Evolutionary conservation across 2,329 filamentous ascomycete genomes (phyloP), one percentile per base, ranked within the genome.

Genomic region (Nigrospora osmanthi): DNA sequence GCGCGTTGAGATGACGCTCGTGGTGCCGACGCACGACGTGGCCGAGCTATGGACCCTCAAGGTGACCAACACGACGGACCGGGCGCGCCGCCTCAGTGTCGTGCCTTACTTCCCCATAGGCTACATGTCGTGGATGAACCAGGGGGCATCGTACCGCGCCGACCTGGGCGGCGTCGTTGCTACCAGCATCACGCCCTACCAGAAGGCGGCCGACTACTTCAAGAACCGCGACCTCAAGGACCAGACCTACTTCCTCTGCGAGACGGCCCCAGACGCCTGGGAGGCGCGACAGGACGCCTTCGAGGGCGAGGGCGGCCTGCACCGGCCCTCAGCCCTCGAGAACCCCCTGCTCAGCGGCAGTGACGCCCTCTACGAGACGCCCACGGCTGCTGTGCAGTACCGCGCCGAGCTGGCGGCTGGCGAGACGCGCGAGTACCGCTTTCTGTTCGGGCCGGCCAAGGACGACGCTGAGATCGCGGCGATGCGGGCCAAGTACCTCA

Each of bases 41-140:
- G 71, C 69, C 17, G 75, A 80, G 59, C 63, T 80, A 17, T 79
- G 76, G 76, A 71, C 66, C 16, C 60, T 80, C 46, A 68, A 65
- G 43, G 70, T 78, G 23, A 71, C 67, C 14, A 79, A 79, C 50
- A 43, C 72, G 9, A 71, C 72, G 0, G 57, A 55, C 23, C 65
- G 66, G 4, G 58, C 65, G 6, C 67, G 75, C 13, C 69, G 64
- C 38, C 56, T 78, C 49, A 74, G 72, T 55, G 59, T 78, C 30
- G 77, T 75, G 47, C 75, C 76, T 0, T 78, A 78, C 52, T 80
- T 79, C 58, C 70, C 73, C 33, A 67, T 78, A 43, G 75, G 75
- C n/a, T 77, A 76, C 60, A 78, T 77, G 73, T 78, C 75, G 13
- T 79, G 75, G 75, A 80, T 79, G 75, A 79, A 77, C 55, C 76